Base-by-base conservation (phyloP, 768 basidiomycete species). In the Collybiopsis confluens region DNA sequence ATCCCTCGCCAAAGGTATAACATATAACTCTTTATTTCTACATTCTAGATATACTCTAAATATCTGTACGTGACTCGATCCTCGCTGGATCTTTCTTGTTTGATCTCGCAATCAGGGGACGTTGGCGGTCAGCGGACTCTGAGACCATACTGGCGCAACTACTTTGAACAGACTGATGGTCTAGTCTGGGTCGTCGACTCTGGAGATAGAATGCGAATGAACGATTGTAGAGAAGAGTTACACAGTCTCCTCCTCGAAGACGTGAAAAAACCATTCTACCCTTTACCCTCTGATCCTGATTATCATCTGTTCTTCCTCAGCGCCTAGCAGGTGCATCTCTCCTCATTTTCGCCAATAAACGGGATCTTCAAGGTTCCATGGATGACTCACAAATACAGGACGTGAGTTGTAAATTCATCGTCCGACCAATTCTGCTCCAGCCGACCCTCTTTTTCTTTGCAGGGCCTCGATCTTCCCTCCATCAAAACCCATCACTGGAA, bases 141-240 rank as follows among this genome's bases (percentile, higher is more conserved):
- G 48, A 82, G 97, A 27, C 96, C 97, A 6, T 98, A 98, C 68
- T 99, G 97, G 97, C 77, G 92, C 23, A 99, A 98, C 69, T 98
- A 98, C 72, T 98, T 98, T 61, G 97, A 99, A 70, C 92, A 94
- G 70, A 98, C 97, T 9, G 97, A 98, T 70, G 96, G 90, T 6
- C 77, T 99, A 41, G 93, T 98, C 30, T 99, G 97, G 97, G 96
- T 99, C 16, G 95, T 99, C 38, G 97, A 99, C 73, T 96, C 94
- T 0, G 82, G 88, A 35, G 96, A 98, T 71, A 80, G 90, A 38
- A 77, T 92, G 74, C 81, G 97, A 57, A 91, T 97, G 80, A 70
- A 75, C 45, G 95, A 98, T 67, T 98, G 96, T 71, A 88, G 80
- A 64, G 74, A 83, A 45, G 97, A 99, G 70, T 77, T 98, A 20